These are phyloP conservation scores for Platanus orientalis DNA, from an alignment of 164 flowering plant genomes.

Conservation along the genomic window DNA sequence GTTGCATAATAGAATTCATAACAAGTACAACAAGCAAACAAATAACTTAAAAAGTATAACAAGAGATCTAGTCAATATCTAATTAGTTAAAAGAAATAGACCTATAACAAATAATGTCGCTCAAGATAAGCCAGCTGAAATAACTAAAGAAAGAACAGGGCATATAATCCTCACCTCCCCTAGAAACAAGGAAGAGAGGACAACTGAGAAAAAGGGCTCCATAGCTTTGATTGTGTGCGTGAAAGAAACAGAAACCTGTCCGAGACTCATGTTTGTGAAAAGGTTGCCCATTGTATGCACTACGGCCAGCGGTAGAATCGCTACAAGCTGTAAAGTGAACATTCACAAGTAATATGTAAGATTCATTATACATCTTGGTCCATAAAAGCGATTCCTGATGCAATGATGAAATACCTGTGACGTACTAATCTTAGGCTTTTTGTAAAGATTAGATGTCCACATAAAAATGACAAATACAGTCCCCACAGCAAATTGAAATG, in stretches of 20 bases:
- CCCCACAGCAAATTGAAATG: conserved; percentile 63
- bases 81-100: too few species aligned
- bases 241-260: conserved; percentile 97
- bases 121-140: too few species aligned
- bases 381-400: neutral
- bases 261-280: conserved; percentile 97
- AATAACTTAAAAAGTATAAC: too few species aligned
- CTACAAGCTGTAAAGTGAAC: conserved; percentile 50
- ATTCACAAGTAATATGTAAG: neutral
- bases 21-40: too few species aligned
- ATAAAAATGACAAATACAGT: conserved; percentile 47
- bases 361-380: neutral
- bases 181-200: conserved; percentile 87
- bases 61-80: too few species aligned
- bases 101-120: too few species aligned
- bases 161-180: conserved; percentile 63
- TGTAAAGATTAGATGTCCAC: conserved; percentile 68
- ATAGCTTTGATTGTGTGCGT: conserved; percentile 97
- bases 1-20: too few species aligned
- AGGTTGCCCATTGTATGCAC: conserved; percentile 90
- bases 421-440: conserved; percentile 52
- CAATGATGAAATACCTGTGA: conserved; percentile 45
- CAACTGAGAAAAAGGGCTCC: conserved; percentile 96
- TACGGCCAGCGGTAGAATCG: conserved; percentile 80
- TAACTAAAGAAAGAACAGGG: too few species aligned